These are phyloP conservation scores for Pelargonium myrrhifolium DNA, from an alignment of 441 rosid species.

Conservation along the genomic window DNA sequence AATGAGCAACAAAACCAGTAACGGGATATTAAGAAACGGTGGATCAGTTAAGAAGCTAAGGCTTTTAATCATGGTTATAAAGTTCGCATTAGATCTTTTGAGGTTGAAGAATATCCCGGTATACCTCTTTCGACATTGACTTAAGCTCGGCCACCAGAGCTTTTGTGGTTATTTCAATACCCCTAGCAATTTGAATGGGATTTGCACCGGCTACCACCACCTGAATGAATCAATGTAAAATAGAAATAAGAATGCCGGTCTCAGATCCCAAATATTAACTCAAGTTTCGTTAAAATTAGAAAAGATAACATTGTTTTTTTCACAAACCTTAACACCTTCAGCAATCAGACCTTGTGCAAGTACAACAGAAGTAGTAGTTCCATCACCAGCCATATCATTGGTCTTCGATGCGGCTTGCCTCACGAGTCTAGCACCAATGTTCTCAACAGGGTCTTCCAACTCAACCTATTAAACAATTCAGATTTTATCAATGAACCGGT, in stretches of 20 bases:
- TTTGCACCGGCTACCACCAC: constrained; percentile 99
- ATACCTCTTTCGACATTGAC: constrained; percentile 78
- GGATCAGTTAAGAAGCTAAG: not conserved
- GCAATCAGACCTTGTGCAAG: constrained; percentile 95
- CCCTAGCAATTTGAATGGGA: constrained; percentile 82
- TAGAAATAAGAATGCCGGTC: too few species aligned
- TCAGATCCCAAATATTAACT: too few species aligned
- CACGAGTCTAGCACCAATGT: constrained; percentile 89
- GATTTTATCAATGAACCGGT: too few species aligned
- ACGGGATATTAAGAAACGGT: not conserved
- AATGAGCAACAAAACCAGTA: too few species aligned
- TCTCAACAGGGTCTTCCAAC: constrained; percentile 94
- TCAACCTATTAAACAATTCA: constrained; percentile 49
- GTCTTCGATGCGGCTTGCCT: constrained; percentile 98
- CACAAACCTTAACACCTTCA: constrained; percentile 89
- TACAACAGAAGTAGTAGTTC: constrained; percentile 95
- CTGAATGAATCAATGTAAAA: constrained; percentile 26
- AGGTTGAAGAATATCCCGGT: too few species aligned
- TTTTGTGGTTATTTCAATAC: constrained; percentile 83
- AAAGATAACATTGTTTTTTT: too few species aligned
- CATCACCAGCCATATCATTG: constrained; percentile 95
- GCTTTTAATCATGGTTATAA: too few species aligned
- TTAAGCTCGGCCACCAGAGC: constrained; percentile 73
- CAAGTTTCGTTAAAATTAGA: too few species aligned
- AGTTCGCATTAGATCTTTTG: too few species aligned